phyloP scores from a whole-genome alignment of 1,139 yeast species.

The Martiniozyma asiatica region DNA sequence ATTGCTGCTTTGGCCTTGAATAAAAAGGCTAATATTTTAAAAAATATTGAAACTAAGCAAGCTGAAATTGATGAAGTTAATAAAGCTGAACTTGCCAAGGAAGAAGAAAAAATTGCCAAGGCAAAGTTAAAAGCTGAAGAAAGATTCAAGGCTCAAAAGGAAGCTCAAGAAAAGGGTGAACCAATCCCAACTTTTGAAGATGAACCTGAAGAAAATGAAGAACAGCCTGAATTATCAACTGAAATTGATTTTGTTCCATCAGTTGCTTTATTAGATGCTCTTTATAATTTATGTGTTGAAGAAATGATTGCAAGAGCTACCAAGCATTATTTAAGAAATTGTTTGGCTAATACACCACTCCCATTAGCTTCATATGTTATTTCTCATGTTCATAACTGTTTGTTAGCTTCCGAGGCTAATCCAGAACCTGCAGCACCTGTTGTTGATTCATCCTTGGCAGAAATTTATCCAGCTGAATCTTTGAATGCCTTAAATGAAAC shows the following conservation, averaged over 20 bases:
- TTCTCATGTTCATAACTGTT: constrained; percentile 62
- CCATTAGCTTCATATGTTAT: constrained; percentile 46
- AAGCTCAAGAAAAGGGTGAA: constrained; percentile 30
- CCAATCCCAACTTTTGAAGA: constrained; percentile 24
- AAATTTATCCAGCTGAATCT: constrained; percentile 32
- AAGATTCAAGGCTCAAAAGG: constrained; percentile 22
- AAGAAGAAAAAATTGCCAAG: constrained; percentile 22
- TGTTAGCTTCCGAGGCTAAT: constrained; percentile 43
- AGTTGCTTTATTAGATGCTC: constrained; percentile 32
- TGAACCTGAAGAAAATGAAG: constrained; percentile 26
- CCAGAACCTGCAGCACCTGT: constrained; percentile 27
- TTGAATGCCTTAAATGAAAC: constrained; percentile 29
- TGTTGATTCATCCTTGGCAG: constrained; percentile 31
- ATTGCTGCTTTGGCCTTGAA: constrained; percentile 28
- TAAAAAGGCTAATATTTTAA: constrained; percentile 14
- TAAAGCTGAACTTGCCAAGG: constrained; percentile 22
- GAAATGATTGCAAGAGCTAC: constrained; percentile 73
- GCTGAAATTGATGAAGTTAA: constrained; percentile 19
- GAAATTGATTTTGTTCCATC: constrained; percentile 33
- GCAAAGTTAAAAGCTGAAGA: constrained; percentile 16
- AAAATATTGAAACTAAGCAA: constrained; percentile 15
- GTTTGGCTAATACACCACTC: constrained; percentile 37
- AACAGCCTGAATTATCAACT: constrained; percentile 24
- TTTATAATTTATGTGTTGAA: constrained; percentile 38
- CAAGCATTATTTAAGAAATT: constrained; percentile 59